These are phyloP conservation scores for Delitschia confertaspora DNA, from an alignment of 495 filamentous ascomycete species.

Conservation along the genomic window DNA sequence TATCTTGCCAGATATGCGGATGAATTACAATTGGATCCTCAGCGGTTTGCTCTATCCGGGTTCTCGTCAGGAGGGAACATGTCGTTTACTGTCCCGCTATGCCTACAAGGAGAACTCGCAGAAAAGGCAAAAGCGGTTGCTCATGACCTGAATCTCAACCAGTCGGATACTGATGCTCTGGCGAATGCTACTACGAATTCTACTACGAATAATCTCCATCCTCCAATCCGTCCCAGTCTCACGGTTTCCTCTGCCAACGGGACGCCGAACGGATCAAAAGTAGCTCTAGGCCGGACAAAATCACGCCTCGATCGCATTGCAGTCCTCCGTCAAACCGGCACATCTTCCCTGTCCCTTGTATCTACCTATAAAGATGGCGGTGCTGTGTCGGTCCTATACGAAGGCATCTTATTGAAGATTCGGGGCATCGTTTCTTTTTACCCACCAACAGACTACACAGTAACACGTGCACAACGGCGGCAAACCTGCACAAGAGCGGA, in stretches of 20 bases:
- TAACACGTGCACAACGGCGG: constrained; percentile 64
- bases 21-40: constrained; percentile 46
- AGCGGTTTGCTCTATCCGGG: constrained; percentile 63
- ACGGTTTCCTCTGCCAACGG: too few relatives aligned
- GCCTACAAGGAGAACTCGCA: constrained; percentile 45
- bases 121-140: too few relatives aligned
- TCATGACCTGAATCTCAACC: too few relatives aligned
- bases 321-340: constrained; percentile 23
- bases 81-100: constrained; percentile 67
- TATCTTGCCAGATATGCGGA: constrained; percentile 36
- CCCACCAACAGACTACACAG: constrained; percentile 74
- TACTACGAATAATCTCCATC: neutral
- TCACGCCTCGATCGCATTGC: constrained; percentile 17
- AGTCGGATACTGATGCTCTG: too few relatives aligned
- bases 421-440: constrained; percentile 67
- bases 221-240: constrained; percentile 4
- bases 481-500: constrained; percentile 54
- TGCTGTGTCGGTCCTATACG: constrained; percentile 10
- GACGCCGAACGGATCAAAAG: constrained; percentile 13
- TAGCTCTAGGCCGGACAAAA: constrained; percentile 15
- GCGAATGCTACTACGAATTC: neutral
- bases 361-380: constrained; percentile 17
- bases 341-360: constrained; percentile 19
- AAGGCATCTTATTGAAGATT: constrained; percentile 38
- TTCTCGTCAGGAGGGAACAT: constrained; percentile 88